phyloP scores from a whole-genome alignment of 2,329 filamentous ascomycete species.

The Neopestalotiopsis clavispora region DNA sequence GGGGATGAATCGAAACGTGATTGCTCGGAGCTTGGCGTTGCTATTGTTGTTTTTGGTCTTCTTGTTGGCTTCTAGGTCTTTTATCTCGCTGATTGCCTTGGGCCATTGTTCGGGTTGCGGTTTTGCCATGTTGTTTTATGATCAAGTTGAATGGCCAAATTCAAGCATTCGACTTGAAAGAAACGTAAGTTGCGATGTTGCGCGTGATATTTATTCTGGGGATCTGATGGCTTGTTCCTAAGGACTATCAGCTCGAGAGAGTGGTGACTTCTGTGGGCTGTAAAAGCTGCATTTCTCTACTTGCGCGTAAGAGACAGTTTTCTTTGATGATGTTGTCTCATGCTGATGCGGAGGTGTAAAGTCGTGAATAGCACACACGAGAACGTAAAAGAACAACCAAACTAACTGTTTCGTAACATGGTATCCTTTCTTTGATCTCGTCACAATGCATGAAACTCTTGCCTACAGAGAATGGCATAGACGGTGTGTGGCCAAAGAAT shows the following conservation, averaged over 20 bases:
- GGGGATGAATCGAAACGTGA: slow-evolving; percentile 32
- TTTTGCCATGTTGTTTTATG: not conserved
- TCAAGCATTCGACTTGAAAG: too few relatives aligned
- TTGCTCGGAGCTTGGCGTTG: slow-evolving; percentile 24
- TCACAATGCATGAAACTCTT: not conserved
- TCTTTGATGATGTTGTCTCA: not conserved
- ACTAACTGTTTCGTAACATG: not conserved
- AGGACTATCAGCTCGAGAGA: too few relatives aligned
- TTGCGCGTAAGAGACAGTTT: not conserved
- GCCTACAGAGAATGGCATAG: too few relatives aligned
- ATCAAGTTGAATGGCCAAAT: too few relatives aligned
- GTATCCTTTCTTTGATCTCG: not conserved
- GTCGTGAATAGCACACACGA: not conserved
- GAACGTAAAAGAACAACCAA: not conserved
- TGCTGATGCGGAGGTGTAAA: not conserved
- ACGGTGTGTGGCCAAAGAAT: too few relatives aligned
- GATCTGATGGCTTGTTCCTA: too few relatives aligned
- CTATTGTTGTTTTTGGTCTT: not conserved
- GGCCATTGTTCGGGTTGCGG: not conserved
- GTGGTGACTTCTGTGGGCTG: too few relatives aligned
- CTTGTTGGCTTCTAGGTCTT: not conserved
- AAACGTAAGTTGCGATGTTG: too few relatives aligned
- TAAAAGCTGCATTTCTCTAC: too few relatives aligned
- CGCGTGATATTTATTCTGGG: too few relatives aligned
- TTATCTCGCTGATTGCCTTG: not conserved